A percentile compares a stretch with the other conserved stretches of the same genome.
phyloP scores from a whole-genome alignment of 176 grass and related monocot species.

The Oryza glumipatula region DNA sequence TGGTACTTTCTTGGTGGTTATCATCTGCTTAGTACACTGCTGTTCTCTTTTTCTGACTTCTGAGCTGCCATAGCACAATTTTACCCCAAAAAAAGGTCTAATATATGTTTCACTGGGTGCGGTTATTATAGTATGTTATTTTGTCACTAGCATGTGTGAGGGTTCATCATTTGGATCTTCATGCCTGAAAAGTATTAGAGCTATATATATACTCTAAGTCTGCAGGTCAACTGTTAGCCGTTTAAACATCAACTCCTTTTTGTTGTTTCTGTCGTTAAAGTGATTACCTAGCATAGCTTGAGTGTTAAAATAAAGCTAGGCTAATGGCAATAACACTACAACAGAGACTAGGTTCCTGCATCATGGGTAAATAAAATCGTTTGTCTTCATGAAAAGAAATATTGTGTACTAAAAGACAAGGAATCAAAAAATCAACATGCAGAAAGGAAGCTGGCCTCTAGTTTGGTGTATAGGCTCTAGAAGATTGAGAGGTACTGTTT shows the following conservation, averaged over 20 bases:
- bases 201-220: background rate
- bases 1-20: constrained; percentile 4
- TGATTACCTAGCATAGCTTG: background rate
- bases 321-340: background rate
- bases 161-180: background rate
- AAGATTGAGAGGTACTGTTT: background rate
- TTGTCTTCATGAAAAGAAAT: too few species aligned
- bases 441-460: too few species aligned
- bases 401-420: too few species aligned
- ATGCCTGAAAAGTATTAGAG: background rate
- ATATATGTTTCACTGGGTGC: background rate
- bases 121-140: constrained; percentile 11
- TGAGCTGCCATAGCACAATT: background rate
- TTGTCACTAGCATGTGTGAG: background rate
- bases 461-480: too few species aligned
- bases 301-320: background rate
- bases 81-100: too few species aligned
- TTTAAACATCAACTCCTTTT: background rate
- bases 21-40: background rate
- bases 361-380: background rate
- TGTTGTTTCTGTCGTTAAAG: background rate
- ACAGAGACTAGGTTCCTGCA: background rate
- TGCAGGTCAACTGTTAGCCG: background rate
- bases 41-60: background rate
- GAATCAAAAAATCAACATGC: too few species aligned